A percentile compares a stretch with the other conserved stretches of the same genome.
Conservation (phyloP, 495 filamentous ascomycete genomes). For the Podospora bellae-mahoneyi region DNA sequence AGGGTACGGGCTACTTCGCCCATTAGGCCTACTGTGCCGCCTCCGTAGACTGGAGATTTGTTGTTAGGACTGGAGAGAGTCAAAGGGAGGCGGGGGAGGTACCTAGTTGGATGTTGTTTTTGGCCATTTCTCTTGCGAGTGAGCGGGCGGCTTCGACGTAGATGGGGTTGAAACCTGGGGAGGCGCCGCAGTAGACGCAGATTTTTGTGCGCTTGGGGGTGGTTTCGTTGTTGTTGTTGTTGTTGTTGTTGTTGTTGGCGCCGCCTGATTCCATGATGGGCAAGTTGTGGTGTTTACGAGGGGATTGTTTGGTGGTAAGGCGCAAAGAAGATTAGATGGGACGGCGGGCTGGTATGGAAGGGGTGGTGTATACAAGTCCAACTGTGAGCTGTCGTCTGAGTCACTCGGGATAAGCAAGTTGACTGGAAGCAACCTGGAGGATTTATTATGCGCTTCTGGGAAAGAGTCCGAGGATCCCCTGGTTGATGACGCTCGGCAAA, state of each 20-base stretch:
- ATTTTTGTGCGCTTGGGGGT: constrained; percentile 50
- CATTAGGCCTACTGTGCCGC: constrained; percentile 93
- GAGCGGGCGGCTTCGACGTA: constrained; percentile 71
- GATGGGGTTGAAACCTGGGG: constrained; percentile 62
- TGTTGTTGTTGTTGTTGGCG: constrained; percentile 23
- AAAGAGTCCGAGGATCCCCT: neutral
- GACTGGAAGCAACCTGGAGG: neutral
- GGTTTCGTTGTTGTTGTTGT: constrained; percentile 20
- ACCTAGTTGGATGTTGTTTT: constrained; percentile 64
- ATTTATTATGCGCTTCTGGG: neutral
- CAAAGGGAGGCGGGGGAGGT: too few species aligned
- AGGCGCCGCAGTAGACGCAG: constrained; percentile 80
- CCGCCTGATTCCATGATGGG: constrained; percentile 42
- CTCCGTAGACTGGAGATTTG: constrained; percentile 67
- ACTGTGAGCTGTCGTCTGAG: neutral
- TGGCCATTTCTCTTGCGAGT: constrained; percentile 72
- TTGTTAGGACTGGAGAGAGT: too few species aligned
- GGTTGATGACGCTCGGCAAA: neutral
- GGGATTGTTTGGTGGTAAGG: neutral
- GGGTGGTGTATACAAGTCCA: neutral
- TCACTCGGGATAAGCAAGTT: neutral
- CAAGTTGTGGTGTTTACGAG: neutral
- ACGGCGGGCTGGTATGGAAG: neutral
- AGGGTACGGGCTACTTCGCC: constrained; percentile 85
- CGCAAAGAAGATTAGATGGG: neutral